Evolutionary conservation across 176 grass and related monocot species (phyloP), one percentile per base, ranked within the genome.

Genomic region (Areca catechu): DNA sequence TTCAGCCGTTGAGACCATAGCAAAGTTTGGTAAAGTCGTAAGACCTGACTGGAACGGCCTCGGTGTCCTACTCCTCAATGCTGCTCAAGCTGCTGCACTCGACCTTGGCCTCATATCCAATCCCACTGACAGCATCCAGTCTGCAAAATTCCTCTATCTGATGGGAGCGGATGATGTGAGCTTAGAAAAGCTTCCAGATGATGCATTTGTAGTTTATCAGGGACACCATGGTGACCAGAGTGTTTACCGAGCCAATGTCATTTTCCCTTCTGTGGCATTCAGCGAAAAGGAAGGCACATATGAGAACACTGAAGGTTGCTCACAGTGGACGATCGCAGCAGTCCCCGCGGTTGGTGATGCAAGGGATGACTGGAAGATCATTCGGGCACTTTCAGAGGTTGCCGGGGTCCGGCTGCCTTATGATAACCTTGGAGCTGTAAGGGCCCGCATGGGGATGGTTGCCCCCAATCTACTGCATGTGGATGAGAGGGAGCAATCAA

Each of bases 351-450:
- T 99, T 17, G 94, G 94, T 56, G 88, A 99, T 76, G 77, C 94
- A 30, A 93, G 94, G 56, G 94, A 99, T 76, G 88, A 99, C 78
- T 99, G 94, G 94, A 99, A 99, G 84, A 99, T 99, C 68, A 74
- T 99, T 51, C 72, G 94, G 23, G 94, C 94, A 54, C 79, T 93
- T 56, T 93, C 88, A 0, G 94, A 99, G 76, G 84, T 89, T 24
- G 62, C 81, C 25, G 94, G 94, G 7, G 72, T 60, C 25, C 61
- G 62, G 4, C 65, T 99, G 56, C 81, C 94, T 49, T 99, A 93
- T 3, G 70, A 93, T 70, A 80, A 76, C 51, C 69, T 93, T 5
- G 3, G 20, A 53, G 78, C 48, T 61, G 70, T 89, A 17, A 79
- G 88, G 58, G 22, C 75, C 17, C 68, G 94, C 48, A 99, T 99